Evolutionary conservation across 106 monocot species (phyloP).

Genomic region (Narthecium ossifragum): DNA sequence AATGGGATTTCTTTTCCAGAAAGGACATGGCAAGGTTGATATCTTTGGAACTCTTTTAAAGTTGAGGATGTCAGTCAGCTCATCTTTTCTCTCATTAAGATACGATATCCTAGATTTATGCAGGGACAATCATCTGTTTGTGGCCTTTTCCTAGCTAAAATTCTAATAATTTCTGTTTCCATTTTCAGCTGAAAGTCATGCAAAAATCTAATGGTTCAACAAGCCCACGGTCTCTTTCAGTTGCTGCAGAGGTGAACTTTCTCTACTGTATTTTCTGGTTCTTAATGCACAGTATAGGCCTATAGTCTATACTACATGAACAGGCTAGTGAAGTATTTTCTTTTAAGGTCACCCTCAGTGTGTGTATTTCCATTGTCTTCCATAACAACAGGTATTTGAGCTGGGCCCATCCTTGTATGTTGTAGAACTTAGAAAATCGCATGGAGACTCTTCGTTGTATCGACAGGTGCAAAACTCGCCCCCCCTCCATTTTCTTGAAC

Average conservation of each 20-base stretch:
- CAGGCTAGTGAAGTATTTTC: too few species aligned
- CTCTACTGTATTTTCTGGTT: too few species aligned
- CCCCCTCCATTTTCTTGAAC: neutral
- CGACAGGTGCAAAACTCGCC: constrained; percentile 6
- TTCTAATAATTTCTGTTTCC: neutral
- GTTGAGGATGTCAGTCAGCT: too few species aligned
- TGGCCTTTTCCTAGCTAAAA: too few species aligned
- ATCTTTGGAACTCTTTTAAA: neutral
- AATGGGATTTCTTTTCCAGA: constrained; percentile 76
- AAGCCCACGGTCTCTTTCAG: constrained; percentile 5
- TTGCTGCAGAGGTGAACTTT: constrained; percentile 15
- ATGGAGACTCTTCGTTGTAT: constrained; percentile 26
- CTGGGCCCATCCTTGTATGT: constrained; percentile 25
- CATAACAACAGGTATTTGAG: constrained; percentile 41
- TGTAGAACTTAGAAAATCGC: constrained; percentile 33
- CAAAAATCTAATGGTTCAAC: neutral
- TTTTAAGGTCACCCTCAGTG: too few species aligned
- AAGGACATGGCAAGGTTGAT: constrained; percentile 52
- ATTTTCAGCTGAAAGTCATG: constrained; percentile 75
- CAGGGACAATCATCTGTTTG: too few species aligned
- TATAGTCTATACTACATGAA: too few species aligned
- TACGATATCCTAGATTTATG: too few species aligned
- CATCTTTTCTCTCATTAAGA: neutral
- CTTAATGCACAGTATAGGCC: too few species aligned
- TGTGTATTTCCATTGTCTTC: too few species aligned